These are phyloP conservation scores for Oryza punctata DNA, from an alignment of 176 grass and related monocot species.

Conservation along the genomic window DNA sequence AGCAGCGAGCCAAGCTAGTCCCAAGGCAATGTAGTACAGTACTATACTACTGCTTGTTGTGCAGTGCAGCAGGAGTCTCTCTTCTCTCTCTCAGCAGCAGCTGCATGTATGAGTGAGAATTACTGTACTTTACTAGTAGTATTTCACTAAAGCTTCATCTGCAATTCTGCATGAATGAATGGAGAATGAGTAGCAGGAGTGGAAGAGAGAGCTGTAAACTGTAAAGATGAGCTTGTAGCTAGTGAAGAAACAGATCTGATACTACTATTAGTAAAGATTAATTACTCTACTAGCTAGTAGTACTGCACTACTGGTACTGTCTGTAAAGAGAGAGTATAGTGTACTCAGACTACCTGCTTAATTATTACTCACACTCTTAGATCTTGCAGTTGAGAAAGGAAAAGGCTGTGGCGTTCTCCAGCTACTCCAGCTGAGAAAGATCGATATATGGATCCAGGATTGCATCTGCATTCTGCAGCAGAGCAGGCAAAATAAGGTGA, in stretches of 20 bases:
- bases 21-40: slow-evolving; percentile 19
- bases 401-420: slow-evolving; percentile 31
- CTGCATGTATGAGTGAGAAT: slow-evolving; percentile 18
- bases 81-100: not conserved
- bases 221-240: no score
- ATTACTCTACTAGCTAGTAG: not conserved
- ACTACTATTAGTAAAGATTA: not conserved
- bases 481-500: slow-evolving; percentile 4
- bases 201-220: not conserved
- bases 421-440: no score
- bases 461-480: slow-evolving; percentile 35
- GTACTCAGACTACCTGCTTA: not conserved
- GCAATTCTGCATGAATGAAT: not conserved
- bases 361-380: not conserved
- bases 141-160: no score
- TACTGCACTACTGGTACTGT: not conserved
- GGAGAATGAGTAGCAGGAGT: not conserved
- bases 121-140: no score
- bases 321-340: not conserved
- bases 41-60: not conserved
- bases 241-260: slow-evolving; percentile 15
- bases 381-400: slow-evolving; percentile 26
- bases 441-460: slow-evolving; percentile 13
- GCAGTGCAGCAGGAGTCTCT: not conserved
- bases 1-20: slow-evolving; percentile 11